Conservation (phyloP, 345 rosid species). For the Boechera divaricarpa region DNA sequence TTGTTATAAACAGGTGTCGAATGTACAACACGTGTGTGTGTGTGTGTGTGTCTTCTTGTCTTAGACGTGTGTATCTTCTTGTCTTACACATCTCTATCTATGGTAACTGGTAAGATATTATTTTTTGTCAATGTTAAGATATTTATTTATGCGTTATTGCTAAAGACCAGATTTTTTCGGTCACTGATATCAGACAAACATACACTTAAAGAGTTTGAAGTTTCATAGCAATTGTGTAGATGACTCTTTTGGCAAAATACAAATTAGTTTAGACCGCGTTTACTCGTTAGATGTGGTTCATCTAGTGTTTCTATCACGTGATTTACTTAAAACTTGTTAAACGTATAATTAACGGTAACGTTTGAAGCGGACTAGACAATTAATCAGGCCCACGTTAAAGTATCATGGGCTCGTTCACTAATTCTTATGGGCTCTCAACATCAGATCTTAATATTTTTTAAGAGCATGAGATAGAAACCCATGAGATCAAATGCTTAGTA, state of each 20-base stretch:
- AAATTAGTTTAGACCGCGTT: neutral
- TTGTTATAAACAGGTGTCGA: neutral
- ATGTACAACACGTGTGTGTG: slow-evolving; percentile 13
- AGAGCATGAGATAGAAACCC: neutral
- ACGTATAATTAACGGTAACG: neutral
- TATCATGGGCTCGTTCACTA: slow-evolving; percentile 6
- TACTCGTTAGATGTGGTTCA: neutral
- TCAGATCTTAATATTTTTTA: neutral
- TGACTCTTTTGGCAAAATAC: neutral
- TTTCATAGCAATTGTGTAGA: neutral
- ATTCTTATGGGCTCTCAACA: slow-evolving; percentile 3
- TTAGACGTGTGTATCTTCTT: slow-evolving; percentile 4
- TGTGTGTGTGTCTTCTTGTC: neutral
- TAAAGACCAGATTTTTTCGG: neutral
- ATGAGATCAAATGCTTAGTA: neutral
- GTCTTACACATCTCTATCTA: slow-evolving; percentile 2
- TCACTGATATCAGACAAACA: neutral
- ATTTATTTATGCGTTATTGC: slow-evolving; percentile 14
- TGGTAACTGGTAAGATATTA: slow-evolving; percentile 8
- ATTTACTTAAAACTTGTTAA: neutral
- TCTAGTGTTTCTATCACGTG: neutral
- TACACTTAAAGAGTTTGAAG: neutral
- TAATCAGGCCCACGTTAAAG: neutral
- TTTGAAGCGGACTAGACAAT: neutral
- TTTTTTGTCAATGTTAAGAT: neutral